These are phyloP conservation scores for Globisporangium paddicum DNA, from an alignment of 352 stramenopile species.

Conservation along the genomic window DNA sequence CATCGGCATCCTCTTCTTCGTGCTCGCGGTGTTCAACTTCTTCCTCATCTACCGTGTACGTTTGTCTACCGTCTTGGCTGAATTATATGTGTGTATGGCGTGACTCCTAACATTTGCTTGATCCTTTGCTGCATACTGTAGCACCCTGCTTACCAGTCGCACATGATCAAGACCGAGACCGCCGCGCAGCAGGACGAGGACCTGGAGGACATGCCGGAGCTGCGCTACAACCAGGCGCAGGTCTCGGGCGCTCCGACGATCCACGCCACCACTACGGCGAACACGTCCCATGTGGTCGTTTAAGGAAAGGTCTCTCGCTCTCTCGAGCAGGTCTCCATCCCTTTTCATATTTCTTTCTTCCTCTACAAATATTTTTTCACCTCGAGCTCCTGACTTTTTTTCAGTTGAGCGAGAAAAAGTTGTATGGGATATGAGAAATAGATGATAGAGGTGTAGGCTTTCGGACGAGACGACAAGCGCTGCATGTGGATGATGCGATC, in stretches of 20 bases:
- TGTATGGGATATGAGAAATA: no score
- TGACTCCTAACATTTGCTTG: conserved; percentile 8
- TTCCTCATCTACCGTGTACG: conserved; percentile 82
- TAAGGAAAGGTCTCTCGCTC: conserved; percentile 14
- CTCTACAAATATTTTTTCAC: neutral
- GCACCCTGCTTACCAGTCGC: conserved; percentile 74
- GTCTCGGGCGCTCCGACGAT: conserved; percentile 14
- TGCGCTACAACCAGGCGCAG: conserved; percentile 70
- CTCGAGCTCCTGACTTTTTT: neutral
- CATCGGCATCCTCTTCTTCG: conserved; percentile 68
- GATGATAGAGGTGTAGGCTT: no score
- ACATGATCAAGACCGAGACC: conserved; percentile 63
- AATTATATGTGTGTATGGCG: neutral
- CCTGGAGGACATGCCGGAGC: conserved; percentile 69
- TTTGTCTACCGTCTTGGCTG: neutral
- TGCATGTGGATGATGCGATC: no score
- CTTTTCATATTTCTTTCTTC: conserved; percentile 1
- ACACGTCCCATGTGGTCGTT: conserved; percentile 61
- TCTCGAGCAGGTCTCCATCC: neutral
- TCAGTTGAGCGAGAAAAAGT: no score
- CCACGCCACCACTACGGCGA: conserved; percentile 19
- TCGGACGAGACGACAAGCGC: no score
- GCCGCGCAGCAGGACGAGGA: conserved; percentile 54
- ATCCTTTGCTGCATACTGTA: conserved; percentile 13
- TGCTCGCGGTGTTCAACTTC: conserved; percentile 82